phyloP scores from a whole-genome alignment of 352 stramenopile genomes.

The Globisporangium middletonii region DNA sequence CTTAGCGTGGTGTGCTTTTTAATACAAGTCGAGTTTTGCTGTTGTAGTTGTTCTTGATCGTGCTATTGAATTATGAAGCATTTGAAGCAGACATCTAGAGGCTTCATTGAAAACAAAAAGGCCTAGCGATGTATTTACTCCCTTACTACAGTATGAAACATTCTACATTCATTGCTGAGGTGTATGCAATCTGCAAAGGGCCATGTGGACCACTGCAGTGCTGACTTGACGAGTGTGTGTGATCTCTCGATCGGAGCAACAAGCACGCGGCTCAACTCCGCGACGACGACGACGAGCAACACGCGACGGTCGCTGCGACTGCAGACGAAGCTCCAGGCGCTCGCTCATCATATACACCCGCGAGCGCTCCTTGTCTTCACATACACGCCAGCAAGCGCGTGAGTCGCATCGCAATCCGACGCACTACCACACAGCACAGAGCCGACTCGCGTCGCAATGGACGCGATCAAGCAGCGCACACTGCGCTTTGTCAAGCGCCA shows the following conservation, averaged over 20 bases:
- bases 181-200: no score
- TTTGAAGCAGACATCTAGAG: no score
- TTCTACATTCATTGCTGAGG: no score
- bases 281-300: background rate
- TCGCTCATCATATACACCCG: background rate
- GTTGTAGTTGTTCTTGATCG: background rate
- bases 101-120: no score
- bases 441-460: slow-evolving; percentile 8
- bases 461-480: slow-evolving; percentile 18
- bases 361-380: background rate
- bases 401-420: background rate
- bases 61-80: background rate
- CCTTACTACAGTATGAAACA: no score
- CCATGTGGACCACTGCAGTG: background rate
- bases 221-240: background rate
- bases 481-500: slow-evolving; percentile 35
- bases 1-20: background rate
- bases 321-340: background rate
- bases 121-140: no score
- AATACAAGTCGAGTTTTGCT: background rate
- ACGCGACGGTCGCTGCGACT: background rate
- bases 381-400: background rate
- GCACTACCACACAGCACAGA: background rate
- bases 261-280: background rate
- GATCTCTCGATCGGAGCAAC: background rate